Conservation (phyloP, 129 eudicot genomes). For the Heracleum sosnowskyi region DNA sequence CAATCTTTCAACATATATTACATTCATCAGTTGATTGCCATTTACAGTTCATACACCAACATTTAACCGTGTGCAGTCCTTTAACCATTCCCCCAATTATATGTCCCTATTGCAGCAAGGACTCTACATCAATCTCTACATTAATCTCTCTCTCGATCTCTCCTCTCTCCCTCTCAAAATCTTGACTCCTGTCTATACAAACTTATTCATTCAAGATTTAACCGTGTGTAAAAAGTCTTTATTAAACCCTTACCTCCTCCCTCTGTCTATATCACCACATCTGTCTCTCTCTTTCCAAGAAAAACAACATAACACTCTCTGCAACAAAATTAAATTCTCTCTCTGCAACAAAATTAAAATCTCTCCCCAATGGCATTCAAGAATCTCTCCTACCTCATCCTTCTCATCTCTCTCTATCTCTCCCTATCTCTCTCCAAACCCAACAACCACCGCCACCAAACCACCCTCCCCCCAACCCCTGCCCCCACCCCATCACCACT, state of each 20-base stretch:
- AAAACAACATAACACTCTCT: background rate
- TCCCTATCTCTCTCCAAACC: constrained; percentile 13
- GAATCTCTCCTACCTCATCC: constrained; percentile 27
- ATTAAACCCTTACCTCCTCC: background rate
- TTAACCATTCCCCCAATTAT: background rate
- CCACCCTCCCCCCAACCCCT: background rate
- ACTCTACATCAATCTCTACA: background rate
- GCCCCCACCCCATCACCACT: background rate
- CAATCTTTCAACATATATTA: background rate
- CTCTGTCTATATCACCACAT: background rate
- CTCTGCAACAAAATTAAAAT: constrained; percentile 21
- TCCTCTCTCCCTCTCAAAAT: background rate
- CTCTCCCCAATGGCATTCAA: constrained; percentile 38
- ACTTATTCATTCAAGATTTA: no score
- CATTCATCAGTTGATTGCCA: background rate
- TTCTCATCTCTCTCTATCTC: constrained; percentile 20
- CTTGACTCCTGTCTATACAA: background rate
- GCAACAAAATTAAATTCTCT: background rate
- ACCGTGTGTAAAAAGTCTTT: no score
- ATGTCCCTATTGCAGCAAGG: background rate
- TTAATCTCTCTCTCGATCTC: background rate
- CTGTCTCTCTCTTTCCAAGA: background rate
- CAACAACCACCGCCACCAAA: constrained; percentile 12
- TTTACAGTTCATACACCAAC: background rate
- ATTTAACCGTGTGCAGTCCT: background rate